Conservation (phyloP, 1,284 basidiomycete genomes). For the Peniophora sp. region DNA sequence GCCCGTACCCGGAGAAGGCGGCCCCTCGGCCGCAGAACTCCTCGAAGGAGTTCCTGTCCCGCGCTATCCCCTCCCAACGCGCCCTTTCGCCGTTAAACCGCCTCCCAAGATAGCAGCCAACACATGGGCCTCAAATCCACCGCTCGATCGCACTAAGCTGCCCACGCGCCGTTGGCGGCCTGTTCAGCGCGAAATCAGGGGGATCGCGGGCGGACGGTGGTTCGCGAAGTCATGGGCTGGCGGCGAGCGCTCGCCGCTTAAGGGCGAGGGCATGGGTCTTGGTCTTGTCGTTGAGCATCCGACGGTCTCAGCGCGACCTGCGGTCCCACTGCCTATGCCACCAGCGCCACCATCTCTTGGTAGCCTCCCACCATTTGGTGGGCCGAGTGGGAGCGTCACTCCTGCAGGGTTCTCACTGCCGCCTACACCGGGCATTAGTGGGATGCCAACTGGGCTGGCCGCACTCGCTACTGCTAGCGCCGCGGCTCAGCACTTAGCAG, state of each 20-base stretch:
- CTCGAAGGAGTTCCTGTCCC: constrained; percentile 56
- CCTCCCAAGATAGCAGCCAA: constrained; percentile 66
- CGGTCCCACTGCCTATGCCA: no score
- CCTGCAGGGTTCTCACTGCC: no score
- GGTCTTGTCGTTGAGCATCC: no score
- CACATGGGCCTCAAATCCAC: constrained; percentile 52
- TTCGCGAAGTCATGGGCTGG: constrained; percentile 69
- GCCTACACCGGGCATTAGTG: no score
- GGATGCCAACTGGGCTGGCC: no score
- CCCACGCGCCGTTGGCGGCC: constrained; percentile 63
- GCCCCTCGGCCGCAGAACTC: constrained; percentile 1
- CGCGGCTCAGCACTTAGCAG: no score
- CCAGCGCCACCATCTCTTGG: no score
- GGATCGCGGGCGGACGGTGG: constrained; percentile 75
- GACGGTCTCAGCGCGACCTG: no score
- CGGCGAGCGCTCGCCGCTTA: constrained; percentile 66
- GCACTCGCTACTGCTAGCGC: no score
- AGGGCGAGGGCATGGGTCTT: no score
- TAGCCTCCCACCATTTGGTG: no score
- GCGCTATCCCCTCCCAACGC: constrained; percentile 65
- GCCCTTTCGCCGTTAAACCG: constrained; percentile 72
- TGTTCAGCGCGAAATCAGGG: constrained; percentile 66
- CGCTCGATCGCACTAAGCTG: constrained; percentile 53
- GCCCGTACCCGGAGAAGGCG: not conserved
- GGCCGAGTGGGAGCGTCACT: no score